These are phyloP conservation scores for Cercospora zeae-maydis DNA, from an alignment of 2,329 filamentous ascomycete genomes.

Conservation along the genomic window DNA sequence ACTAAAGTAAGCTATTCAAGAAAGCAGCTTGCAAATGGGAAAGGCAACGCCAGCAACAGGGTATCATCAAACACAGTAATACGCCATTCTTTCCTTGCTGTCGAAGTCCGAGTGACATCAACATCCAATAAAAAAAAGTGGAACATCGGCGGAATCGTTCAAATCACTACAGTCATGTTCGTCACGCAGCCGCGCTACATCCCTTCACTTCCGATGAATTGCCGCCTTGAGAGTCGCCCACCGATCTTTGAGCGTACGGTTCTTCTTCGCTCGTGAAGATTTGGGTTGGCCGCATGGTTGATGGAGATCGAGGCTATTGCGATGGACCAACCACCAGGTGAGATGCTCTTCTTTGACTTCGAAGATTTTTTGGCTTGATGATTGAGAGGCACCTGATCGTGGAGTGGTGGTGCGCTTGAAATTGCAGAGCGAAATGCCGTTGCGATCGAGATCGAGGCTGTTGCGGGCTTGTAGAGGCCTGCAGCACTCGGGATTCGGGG, in stretches of 20 bases:
- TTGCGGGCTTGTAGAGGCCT: neutral
- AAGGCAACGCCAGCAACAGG: neutral
- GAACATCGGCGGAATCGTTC: neutral
- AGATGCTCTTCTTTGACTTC: neutral
- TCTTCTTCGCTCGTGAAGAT: neutral
- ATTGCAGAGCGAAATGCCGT: neutral
- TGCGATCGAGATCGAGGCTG: constrained; percentile 7
- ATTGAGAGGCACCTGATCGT: neutral
- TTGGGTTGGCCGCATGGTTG: neutral
- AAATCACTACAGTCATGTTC: neutral
- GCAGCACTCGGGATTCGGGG: neutral
- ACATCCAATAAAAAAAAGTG: neutral
- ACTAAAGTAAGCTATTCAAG: too few relatives aligned
- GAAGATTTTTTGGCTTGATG: neutral
- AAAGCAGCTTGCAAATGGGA: neutral
- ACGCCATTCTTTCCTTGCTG: neutral
- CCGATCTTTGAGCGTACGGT: neutral
- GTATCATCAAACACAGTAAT: neutral
- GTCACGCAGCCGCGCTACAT: neutral
- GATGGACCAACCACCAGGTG: neutral
- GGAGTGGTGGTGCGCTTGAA: neutral
- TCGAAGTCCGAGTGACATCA: neutral
- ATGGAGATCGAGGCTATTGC: neutral
- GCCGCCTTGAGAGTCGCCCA: neutral
- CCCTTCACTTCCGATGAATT: neutral